phyloP scores from a whole-genome alignment of 768 basidiomycete species.

The Russula sp. region DNA sequence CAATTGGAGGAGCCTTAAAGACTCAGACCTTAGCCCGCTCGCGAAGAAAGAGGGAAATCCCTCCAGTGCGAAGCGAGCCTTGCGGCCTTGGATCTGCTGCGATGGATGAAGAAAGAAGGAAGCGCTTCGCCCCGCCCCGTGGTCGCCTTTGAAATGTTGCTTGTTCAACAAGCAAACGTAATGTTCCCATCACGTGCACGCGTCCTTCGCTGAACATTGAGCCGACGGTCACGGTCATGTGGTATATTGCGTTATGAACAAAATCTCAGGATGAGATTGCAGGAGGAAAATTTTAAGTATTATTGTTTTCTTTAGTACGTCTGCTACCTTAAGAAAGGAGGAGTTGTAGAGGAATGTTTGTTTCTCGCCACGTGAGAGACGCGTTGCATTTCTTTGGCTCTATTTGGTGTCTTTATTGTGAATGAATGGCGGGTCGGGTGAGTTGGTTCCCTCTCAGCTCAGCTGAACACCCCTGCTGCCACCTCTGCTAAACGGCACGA shows the following conservation, averaged over 20 bases:
- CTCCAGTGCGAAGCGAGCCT: slow-evolving; percentile 55
- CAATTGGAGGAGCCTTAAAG: slow-evolving; percentile 56
- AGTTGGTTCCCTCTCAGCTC: background rate
- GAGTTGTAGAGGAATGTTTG: background rate
- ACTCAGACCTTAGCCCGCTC: slow-evolving; percentile 84
- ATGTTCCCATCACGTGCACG: slow-evolving; percentile 15
- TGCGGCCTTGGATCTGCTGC: slow-evolving; percentile 54
- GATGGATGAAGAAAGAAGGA: slow-evolving; percentile 2
- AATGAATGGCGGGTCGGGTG: no score
- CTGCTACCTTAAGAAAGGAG: background rate
- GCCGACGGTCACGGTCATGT: no score
- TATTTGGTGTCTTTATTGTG: slow-evolving; percentile 4
- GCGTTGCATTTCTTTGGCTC: slow-evolving; percentile 13
- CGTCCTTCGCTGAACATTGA: background rate
- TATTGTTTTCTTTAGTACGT: background rate
- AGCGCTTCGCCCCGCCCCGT: background rate
- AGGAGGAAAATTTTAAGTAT: background rate
- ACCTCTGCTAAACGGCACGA: background rate
- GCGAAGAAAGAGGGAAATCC: slow-evolving; percentile 32
- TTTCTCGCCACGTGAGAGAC: slow-evolving; percentile 18
- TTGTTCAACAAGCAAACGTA: no score
- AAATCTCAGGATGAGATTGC: background rate
- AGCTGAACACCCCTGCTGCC: slow-evolving; percentile 5
- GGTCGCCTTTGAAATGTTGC: no score
- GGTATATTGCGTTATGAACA: background rate